These are phyloP conservation scores for Geoglossum cookeanum DNA, from an alignment of 2,329 filamentous ascomycete genomes.

Conservation along the genomic window DNA sequence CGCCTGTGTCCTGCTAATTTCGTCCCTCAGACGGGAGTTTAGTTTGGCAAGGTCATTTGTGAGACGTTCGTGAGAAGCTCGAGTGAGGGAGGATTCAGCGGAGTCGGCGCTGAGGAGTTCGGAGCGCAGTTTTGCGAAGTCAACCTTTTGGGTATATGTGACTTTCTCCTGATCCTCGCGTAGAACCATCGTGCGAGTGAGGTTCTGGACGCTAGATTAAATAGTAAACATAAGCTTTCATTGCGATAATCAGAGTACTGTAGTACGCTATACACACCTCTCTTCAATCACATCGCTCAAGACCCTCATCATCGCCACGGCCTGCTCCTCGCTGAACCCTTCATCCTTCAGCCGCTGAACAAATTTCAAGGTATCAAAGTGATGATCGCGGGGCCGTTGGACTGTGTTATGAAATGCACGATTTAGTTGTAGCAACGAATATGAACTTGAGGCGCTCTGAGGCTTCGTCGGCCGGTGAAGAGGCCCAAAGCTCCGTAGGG, in stretches of 20 bases:
- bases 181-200: conserved; percentile 93
- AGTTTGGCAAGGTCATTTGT: conserved; percentile 92
- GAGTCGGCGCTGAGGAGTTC: conserved; percentile 85
- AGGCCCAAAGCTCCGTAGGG: neutral
- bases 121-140: conserved; percentile 91
- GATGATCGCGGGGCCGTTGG: conserved; percentile 52
- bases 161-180: conserved; percentile 59
- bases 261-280: conserved; percentile 31
- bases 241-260: neutral
- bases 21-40: conserved; percentile 72
- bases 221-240: neutral
- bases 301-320: conserved; percentile 96
- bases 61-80: conserved; percentile 75
- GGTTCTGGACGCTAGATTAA: conserved; percentile 60
- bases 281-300: conserved; percentile 94
- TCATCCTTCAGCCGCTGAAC: conserved; percentile 77
- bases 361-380: conserved; percentile 97
- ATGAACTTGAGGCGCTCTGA: neutral
- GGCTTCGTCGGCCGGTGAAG: neutral
- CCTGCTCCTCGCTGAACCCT: conserved; percentile 88
- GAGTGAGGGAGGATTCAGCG: conserved; percentile 74
- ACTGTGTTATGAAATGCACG: conserved; percentile 47
- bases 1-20: conserved; percentile 85
- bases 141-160: conserved; percentile 70
- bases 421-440: neutral